Evolutionary conservation across 495 filamentous ascomycete genomes (phyloP).

Genomic region (Paragyromitra xinjiangensis): DNA sequence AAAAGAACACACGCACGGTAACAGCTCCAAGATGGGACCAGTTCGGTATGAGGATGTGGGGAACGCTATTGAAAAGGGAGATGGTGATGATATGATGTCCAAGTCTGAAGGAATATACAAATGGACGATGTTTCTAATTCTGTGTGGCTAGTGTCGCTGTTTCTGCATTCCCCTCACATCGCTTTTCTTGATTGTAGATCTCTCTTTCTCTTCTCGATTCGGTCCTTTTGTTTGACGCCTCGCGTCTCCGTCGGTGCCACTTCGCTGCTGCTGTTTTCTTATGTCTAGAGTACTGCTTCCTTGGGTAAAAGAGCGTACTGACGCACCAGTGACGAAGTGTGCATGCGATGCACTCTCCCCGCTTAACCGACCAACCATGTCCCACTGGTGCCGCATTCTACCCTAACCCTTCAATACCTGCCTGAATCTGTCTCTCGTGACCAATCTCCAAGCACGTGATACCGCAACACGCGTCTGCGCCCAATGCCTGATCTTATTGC

Average conservation of each 20-base stretch:
- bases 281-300: neutral
- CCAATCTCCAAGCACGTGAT: constrained; percentile 30
- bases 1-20: constrained; percentile 53
- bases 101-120: neutral
- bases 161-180: constrained; percentile 30
- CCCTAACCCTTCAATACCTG: constrained; percentile 10
- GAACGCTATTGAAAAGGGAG: constrained; percentile 25
- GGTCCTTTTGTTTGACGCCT: constrained; percentile 3
- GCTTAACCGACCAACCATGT: constrained; percentile 22
- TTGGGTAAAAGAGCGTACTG: constrained; percentile 24
- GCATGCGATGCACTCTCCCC: constrained; percentile 20
- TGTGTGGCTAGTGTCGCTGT: constrained; percentile 8
- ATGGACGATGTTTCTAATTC: neutral
- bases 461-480: constrained; percentile 25
- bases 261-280: constrained; percentile 11
- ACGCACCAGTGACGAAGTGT: constrained; percentile 43
- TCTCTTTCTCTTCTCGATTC: neutral
- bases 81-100: constrained; percentile 14
- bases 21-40: constrained; percentile 37
- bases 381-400: neutral
- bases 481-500: neutral
- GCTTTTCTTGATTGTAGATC: constrained; percentile 21
- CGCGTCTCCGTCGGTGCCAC: constrained; percentile 12
- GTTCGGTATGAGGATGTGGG: constrained; percentile 30
- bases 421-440: constrained; percentile 1